Evolutionary conservation across 148 eudicot species (phyloP).

Genomic region (Vaccinium myrtillus): DNA sequence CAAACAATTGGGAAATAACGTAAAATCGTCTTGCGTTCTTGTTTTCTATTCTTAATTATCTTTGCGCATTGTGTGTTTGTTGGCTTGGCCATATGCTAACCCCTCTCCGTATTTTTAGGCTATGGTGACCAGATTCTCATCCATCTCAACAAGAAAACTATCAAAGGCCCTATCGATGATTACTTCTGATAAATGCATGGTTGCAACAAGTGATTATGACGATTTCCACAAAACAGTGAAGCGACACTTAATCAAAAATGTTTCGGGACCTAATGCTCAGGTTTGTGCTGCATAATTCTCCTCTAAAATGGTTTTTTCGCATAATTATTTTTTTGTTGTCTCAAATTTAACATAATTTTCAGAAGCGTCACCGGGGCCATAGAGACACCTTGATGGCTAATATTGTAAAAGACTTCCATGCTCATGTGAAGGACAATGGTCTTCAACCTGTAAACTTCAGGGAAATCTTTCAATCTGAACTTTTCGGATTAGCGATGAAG

Average conservation of each 20-base stretch:
- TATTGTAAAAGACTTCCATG: slow-evolving; percentile 28
- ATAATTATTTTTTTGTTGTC: neutral
- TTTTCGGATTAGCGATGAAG: slow-evolving; percentile 64
- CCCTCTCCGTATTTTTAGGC: slow-evolving; percentile 39
- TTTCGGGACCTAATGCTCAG: slow-evolving; percentile 80
- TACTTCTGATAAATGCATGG: slow-evolving; percentile 65
- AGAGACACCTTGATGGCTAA: slow-evolving; percentile 65
- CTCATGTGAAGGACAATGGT: slow-evolving; percentile 35
- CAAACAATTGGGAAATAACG: too few relatives aligned
- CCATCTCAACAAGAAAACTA: slow-evolving; percentile 65
- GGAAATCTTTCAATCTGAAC: slow-evolving; percentile 58
- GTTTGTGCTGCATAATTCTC: slow-evolving; percentile 33
- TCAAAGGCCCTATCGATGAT: slow-evolving; percentile 66
- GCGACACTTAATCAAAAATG: slow-evolving; percentile 42
- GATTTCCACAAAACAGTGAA: slow-evolving; percentile 74
- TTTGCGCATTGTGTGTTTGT: too few relatives aligned
- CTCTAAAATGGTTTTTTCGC: neutral
- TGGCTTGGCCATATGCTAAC: too few relatives aligned
- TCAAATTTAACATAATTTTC: slow-evolving; percentile 8
- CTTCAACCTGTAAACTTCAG: slow-evolving; percentile 54
- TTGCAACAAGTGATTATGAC: slow-evolving; percentile 82
- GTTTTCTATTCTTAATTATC: too few relatives aligned
- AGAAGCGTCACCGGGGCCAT: slow-evolving; percentile 53
- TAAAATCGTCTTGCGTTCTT: too few relatives aligned
- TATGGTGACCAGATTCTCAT: slow-evolving; percentile 67